Percentiles rank a stretch among this genome's conserved stretches.
These are phyloP conservation scores for Fusarium transvaalense DNA, from an alignment of 2,329 filamentous ascomycete genomes.

Conservation along the genomic window DNA sequence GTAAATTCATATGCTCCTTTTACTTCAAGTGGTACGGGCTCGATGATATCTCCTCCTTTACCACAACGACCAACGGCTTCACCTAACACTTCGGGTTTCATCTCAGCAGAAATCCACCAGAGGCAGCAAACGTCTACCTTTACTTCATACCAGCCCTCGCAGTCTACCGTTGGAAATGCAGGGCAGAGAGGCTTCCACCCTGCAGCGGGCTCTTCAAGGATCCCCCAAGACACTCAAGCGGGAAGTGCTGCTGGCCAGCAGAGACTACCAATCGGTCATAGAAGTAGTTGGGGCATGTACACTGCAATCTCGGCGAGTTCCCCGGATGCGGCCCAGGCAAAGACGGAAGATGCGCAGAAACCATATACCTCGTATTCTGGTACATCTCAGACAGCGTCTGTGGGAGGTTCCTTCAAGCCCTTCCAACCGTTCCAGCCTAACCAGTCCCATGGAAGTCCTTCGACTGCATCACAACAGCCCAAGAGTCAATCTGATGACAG, in stretches of 20 bases:
- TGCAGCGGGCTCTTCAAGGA: not conserved
- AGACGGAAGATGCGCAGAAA: not conserved
- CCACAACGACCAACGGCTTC: not conserved
- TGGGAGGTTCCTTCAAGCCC: not conserved
- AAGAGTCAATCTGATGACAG: not conserved
- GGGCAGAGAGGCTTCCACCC: not conserved
- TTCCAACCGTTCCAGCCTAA: conserved; percentile 9
- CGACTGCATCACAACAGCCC: not conserved
- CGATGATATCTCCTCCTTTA: no score
- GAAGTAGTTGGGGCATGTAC: conserved; percentile 18
- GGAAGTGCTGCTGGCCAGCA: no score
- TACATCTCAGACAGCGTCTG: not conserved
- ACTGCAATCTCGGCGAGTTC: not conserved
- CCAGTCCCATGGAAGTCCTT: no score
- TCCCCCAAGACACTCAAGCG: no score
- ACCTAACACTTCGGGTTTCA: not conserved
- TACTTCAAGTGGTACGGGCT: no score
- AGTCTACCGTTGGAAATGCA: not conserved
- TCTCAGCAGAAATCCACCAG: not conserved
- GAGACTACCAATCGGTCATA: not conserved
- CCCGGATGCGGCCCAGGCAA: not conserved
- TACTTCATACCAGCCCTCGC: not conserved
- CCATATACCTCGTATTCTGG: conserved; percentile 6
- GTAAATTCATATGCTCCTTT: not conserved
- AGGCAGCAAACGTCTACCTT: not conserved